These are phyloP conservation scores for Cladosporium sp. DNA, from an alignment of 2,329 filamentous ascomycete species.

Conservation along the genomic window DNA sequence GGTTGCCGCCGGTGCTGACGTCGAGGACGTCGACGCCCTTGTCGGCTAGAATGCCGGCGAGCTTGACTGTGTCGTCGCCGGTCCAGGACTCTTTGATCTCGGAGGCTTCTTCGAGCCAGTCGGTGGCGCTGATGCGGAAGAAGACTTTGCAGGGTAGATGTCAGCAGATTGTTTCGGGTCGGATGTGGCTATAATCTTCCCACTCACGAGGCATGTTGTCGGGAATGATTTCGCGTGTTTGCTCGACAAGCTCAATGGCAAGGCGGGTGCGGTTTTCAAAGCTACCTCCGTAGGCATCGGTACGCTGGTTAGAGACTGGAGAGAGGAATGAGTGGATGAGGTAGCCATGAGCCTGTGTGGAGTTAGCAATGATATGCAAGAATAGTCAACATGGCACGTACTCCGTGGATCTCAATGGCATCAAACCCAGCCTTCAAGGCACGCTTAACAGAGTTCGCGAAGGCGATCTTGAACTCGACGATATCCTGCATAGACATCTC, in stretches of 20 bases:
- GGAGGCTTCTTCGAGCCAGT: conserved; percentile 64
- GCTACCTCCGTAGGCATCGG: conserved; percentile 61
- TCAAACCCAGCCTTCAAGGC: conserved; percentile 62
- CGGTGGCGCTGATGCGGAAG: conserved; percentile 66
- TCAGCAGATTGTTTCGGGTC: too few species aligned
- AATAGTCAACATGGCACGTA: not conserved
- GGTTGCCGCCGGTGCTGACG: conserved; percentile 71
- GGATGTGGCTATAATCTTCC: too few species aligned
- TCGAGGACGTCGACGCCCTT: conserved; percentile 79
- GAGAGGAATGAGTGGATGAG: conserved; percentile 66
- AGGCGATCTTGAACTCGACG: conserved; percentile 57
- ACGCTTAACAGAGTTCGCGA: conserved; percentile 56
- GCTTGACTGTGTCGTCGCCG: conserved; percentile 55
- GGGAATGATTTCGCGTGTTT: conserved; percentile 59
- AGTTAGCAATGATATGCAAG: not conserved
- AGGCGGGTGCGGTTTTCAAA: conserved; percentile 69
- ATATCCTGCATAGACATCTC: conserved; percentile 68
- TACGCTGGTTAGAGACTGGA: conserved; percentile 65
- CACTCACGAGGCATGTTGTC: conserved; percentile 62
- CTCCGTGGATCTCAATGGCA: conserved; percentile 73
- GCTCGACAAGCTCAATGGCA: conserved; percentile 42
- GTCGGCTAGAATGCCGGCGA: conserved; percentile 63
- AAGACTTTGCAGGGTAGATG: too few species aligned
- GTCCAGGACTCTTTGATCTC: conserved; percentile 61
- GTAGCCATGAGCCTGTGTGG: conserved; percentile 68